Evolutionary conservation across 441 rosid species (phyloP).

Genomic region (Gossypium lobatum): DNA sequence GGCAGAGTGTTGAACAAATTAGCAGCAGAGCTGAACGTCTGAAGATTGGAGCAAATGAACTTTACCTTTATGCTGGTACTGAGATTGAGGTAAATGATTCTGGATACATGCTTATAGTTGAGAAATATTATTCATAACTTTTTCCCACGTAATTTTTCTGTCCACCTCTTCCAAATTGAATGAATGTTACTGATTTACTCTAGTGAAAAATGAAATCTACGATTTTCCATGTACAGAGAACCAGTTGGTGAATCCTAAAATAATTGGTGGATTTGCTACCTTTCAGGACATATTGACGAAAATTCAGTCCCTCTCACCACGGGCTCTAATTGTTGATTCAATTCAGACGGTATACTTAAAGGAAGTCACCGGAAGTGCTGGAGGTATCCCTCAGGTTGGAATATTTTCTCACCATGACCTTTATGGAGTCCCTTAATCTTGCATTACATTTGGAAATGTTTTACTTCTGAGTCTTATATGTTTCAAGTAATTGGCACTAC

Average conservation of each 20-base stretch:
- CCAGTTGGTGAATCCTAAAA: neutral
- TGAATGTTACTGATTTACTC: neutral
- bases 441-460: neutral
- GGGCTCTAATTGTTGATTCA: constrained; percentile 76
- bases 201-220: neutral
- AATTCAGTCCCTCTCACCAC: constrained; percentile 57
- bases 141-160: neutral
- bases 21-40: constrained; percentile 83
- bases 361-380: constrained; percentile 65
- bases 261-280: constrained; percentile 5
- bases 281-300: constrained; percentile 70
- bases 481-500: neutral
- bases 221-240: neutral
- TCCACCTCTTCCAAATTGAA: neutral
- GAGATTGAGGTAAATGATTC: constrained; percentile 65
- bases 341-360: constrained; percentile 82
- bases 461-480: neutral
- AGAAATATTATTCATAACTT: neutral
- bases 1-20: constrained; percentile 90
- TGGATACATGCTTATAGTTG: neutral
- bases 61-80: constrained; percentile 78
- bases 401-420: constrained; percentile 5
- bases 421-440: neutral
- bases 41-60: constrained; percentile 53
- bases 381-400: constrained; percentile 69